These are phyloP conservation scores for Wallacemonas sp. DNA, from an alignment of 208 protist species.

Conservation along the genomic window DNA sequence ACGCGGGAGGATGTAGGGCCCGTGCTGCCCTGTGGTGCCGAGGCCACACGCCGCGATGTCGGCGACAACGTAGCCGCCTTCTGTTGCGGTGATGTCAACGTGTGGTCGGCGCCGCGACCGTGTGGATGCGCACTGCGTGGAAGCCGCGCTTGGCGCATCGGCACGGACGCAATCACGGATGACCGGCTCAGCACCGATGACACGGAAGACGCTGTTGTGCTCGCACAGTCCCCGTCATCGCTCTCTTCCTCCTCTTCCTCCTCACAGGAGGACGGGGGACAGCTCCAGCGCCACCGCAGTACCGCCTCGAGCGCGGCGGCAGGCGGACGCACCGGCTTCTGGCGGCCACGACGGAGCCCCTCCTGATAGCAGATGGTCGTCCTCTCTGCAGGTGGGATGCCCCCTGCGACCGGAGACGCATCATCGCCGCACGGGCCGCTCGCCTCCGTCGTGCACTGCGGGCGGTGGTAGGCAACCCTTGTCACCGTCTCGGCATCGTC, in stretches of 20 bases:
- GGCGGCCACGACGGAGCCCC: constrained; percentile 9
- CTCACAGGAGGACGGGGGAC: constrained; percentile 21
- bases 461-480: constrained; percentile 6
- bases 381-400: not conserved
- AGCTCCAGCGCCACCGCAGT: constrained; percentile 49
- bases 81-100: too few species aligned
- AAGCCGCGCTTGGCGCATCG: too few species aligned
- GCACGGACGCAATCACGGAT: too few species aligned
- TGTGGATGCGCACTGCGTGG: too few species aligned
- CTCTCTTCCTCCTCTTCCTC: not conserved
- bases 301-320: constrained; percentile 18
- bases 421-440: too few species aligned
- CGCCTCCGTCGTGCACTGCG: constrained; percentile 8
- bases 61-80: too few species aligned
- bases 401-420: not conserved
- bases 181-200: too few species aligned
- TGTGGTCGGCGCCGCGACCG: too few species aligned
- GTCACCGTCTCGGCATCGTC: constrained; percentile 23
- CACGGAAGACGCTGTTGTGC: too few species aligned
- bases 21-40: not conserved
- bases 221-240: constrained; percentile 10
- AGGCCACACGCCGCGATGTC: not conserved
- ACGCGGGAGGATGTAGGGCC: too few species aligned
- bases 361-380: constrained; percentile 1
- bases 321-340: constrained; percentile 9